Percentiles rank a stretch among this genome's conserved stretches.
Evolutionary conservation across 768 basidiomycete genomes (phyloP).

Genomic region (Amanita thiersii): DNA sequence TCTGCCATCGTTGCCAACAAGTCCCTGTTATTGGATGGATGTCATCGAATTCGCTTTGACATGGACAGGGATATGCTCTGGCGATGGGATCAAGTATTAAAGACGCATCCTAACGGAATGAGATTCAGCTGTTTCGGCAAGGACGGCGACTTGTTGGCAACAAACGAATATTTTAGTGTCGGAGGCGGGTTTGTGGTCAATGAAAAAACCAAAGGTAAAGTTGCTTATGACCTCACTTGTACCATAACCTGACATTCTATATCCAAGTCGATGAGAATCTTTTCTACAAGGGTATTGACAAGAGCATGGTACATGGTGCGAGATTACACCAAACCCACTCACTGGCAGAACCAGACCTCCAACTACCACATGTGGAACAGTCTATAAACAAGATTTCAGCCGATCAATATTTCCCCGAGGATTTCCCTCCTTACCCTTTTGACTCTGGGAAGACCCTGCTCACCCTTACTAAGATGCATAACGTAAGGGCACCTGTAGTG

Average conservation of each 20-base stretch:
- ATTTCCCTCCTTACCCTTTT: constrained; percentile 80
- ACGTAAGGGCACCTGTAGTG: constrained; percentile 41
- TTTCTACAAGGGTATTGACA: constrained; percentile 90
- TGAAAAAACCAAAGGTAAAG: constrained; percentile 78
- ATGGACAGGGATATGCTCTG: constrained; percentile 91
- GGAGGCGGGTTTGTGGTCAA: constrained; percentile 96
- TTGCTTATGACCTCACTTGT: background rate
- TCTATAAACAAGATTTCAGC: background rate
- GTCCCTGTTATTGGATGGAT: constrained; percentile 61
- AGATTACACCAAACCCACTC: constrained; percentile 62
- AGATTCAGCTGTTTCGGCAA: constrained; percentile 79
- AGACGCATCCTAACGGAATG: constrained; percentile 91
- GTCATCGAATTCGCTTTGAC: constrained; percentile 74
- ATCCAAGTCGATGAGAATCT: constrained; percentile 79
- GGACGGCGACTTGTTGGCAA: constrained; percentile 82
- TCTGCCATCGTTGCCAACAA: constrained; percentile 58
- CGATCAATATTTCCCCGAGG: constrained; percentile 14
- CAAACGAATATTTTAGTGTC: constrained; percentile 93
- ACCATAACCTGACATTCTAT: constrained; percentile 5
- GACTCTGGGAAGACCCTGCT: constrained; percentile 69
- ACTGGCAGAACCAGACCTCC: constrained; percentile 26
- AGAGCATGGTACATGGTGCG: constrained; percentile 70
- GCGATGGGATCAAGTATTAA: constrained; percentile 84
- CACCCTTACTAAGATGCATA: constrained; percentile 69
- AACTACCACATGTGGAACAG: constrained; percentile 5